Conservation (phyloP, 306 rosid genomes). For the Begonia loranthoides region DNA sequence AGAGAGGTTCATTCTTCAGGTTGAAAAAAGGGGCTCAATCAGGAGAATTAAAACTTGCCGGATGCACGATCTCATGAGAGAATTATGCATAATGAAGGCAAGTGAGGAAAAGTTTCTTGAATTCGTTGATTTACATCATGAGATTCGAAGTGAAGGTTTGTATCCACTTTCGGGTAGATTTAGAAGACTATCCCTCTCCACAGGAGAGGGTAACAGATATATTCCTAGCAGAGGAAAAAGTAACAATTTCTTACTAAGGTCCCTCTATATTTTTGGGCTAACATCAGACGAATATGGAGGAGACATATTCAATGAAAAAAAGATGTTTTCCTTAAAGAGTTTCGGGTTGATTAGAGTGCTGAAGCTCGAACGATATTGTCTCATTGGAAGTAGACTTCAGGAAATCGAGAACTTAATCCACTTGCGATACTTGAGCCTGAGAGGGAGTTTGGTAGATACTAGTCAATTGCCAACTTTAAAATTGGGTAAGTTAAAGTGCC, state of each 20-base stretch:
- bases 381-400: slow-evolving; percentile 11
- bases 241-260: slow-evolving; percentile 10
- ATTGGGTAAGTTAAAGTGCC: slow-evolving; percentile 25
- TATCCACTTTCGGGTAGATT: no score
- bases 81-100: slow-evolving; percentile 29
- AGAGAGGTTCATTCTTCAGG: slow-evolving; percentile 41
- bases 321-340: slow-evolving; percentile 5
- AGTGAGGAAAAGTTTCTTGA: slow-evolving; percentile 22
- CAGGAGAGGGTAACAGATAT: neutral
- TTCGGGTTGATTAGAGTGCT: slow-evolving; percentile 21
- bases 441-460: slow-evolving; percentile 2
- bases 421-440: slow-evolving; percentile 30
- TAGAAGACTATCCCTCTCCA: no score
- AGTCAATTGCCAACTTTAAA: slow-evolving; percentile 15
- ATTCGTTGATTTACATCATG: neutral
- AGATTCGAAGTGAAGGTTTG: no score
- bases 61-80: slow-evolving; percentile 46
- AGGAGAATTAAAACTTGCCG: slow-evolving; percentile 37
- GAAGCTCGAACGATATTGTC: slow-evolving; percentile 22
- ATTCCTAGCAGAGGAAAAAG: slow-evolving; percentile 2
- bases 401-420: slow-evolving; percentile 30
- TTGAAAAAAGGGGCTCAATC: slow-evolving; percentile 20
- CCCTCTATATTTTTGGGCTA: slow-evolving; percentile 13
- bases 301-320: no score
- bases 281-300: slow-evolving; percentile 5